Conservation (phyloP, 2,329 filamentous ascomycete species). For the Exserohilum turcica region DNA sequence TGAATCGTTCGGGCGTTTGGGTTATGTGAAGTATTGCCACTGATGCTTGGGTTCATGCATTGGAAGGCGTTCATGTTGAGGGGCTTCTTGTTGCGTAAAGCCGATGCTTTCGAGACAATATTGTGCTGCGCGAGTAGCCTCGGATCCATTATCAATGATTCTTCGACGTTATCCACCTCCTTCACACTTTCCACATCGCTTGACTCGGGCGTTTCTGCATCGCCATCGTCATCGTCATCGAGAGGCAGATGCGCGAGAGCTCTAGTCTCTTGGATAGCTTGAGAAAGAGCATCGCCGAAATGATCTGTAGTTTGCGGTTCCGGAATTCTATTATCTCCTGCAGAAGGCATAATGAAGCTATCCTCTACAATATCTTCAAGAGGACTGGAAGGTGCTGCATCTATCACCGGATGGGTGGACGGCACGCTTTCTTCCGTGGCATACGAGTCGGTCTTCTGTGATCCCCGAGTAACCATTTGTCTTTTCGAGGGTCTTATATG, state of each 20-base stretch:
- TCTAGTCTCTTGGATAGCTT: slow-evolving; percentile 67
- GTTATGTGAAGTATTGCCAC: slow-evolving; percentile 55
- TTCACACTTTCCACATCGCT: slow-evolving; percentile 33
- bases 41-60: slow-evolving; percentile 64
- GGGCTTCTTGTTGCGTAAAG: slow-evolving; percentile 19
- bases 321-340: slow-evolving; percentile 5
- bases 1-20: slow-evolving; percentile 79
- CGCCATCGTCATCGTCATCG: slow-evolving; percentile 50
- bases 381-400: slow-evolving; percentile 1
- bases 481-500: slow-evolving; percentile 57
- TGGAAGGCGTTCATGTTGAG: slow-evolving; percentile 55
- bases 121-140: slow-evolving; percentile 19
- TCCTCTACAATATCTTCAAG: slow-evolving; percentile 35
- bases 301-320: neutral
- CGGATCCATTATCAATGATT: slow-evolving; percentile 16
- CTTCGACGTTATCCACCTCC: slow-evolving; percentile 29
- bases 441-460: slow-evolving; percentile 46
- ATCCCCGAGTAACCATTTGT: slow-evolving; percentile 45
- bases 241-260: slow-evolving; percentile 62
- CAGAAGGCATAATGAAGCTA: slow-evolving; percentile 32
- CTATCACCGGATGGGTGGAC: slow-evolving; percentile 9
- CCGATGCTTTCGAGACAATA: slow-evolving; percentile 10
- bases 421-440: slow-evolving; percentile 40
- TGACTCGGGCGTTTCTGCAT: slow-evolving; percentile 28
- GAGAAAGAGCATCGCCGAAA: slow-evolving; percentile 63